phyloP scores from a whole-genome alignment of 2,329 filamentous ascomycete genomes.

The Claviceps paspali region DNA sequence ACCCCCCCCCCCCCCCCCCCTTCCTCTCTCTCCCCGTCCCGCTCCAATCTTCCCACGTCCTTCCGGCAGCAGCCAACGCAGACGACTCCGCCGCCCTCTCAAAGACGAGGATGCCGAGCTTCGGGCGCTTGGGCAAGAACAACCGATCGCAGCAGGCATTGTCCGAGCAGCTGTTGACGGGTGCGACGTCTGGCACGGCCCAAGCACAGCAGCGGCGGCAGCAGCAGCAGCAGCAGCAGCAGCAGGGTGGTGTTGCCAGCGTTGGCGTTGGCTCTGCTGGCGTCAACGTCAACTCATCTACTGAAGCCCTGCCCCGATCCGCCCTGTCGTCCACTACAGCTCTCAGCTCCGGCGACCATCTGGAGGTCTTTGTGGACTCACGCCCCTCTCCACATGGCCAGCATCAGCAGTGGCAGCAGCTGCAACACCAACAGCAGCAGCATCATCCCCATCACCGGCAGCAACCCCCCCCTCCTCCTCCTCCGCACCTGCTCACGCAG shows the following conservation, averaged over 20 bases:
- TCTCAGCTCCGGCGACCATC: constrained; percentile 29
- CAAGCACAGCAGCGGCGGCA: too few relatives aligned
- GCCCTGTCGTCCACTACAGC: constrained; percentile 30
- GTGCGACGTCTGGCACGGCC: constrained; percentile 15
- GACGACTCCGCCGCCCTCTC: too few relatives aligned
- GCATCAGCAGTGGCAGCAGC: constrained; percentile 11
- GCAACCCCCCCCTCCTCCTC: constrained; percentile 11
- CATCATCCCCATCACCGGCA: constrained; percentile 5
- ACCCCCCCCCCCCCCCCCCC: too few relatives aligned
- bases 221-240: constrained; percentile 1
- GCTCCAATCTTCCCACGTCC: too few relatives aligned
- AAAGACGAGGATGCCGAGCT: constrained; percentile 35
- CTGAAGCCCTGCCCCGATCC: constrained; percentile 25
- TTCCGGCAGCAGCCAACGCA: too few relatives aligned
- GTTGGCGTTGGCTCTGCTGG: too few relatives aligned
- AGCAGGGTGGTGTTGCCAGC: not conserved
- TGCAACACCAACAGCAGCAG: constrained; percentile 12
- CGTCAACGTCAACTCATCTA: constrained; percentile 16
- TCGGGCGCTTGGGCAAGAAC: constrained; percentile 39
- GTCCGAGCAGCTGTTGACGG: constrained; percentile 26
- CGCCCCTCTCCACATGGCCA: too few relatives aligned
- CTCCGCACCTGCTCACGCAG: constrained; percentile 17
- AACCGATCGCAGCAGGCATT: constrained; percentile 42
- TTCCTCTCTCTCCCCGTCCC: too few relatives aligned
- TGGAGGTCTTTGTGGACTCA: too few relatives aligned